Evolutionary conservation across 2,329 filamentous ascomycete genomes (phyloP).

Genomic region (Claviceps monticola): DNA sequence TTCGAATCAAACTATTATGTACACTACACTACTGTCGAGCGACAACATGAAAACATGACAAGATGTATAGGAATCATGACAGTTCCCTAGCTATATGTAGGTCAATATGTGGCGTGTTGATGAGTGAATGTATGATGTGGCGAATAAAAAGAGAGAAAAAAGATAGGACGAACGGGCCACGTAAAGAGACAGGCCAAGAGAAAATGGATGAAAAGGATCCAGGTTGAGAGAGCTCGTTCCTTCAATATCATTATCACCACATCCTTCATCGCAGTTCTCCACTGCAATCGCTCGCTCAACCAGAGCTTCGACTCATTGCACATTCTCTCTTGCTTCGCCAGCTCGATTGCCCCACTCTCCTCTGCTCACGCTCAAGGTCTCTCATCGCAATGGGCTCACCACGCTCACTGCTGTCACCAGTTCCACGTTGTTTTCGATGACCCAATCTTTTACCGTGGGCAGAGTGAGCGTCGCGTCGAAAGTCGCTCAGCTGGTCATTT

Average conservation of each 20-base stretch:
- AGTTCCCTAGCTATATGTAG: no score
- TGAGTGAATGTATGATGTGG: no score
- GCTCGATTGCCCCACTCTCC: slow-evolving; percentile 6
- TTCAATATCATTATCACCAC: background rate
- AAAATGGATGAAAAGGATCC: background rate
- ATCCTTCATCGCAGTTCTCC: background rate
- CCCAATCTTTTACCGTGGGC: slow-evolving; percentile 14
- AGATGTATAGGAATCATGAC: no score
- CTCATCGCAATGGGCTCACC: slow-evolving; percentile 18
- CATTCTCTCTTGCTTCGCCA: slow-evolving; percentile 19
- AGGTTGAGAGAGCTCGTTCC: background rate
- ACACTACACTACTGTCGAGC: no score
- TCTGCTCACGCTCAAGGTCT: slow-evolving; percentile 5
- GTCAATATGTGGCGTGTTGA: no score
- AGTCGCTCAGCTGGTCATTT: slow-evolving; percentile 22
- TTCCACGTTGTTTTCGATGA: slow-evolving; percentile 12
- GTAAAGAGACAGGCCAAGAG: background rate
- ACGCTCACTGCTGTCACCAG: slow-evolving; percentile 17
- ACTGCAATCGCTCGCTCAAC: slow-evolving; percentile 16
- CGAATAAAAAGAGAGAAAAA: no score
- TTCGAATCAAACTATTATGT: no score
- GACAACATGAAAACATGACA: no score
- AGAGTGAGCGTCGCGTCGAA: slow-evolving; percentile 20
- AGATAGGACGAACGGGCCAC: background rate
- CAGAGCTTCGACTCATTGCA: slow-evolving; percentile 23